phyloP scores from a whole-genome alignment of 495 filamentous ascomycete genomes.

The Haplographium delicatum region DNA sequence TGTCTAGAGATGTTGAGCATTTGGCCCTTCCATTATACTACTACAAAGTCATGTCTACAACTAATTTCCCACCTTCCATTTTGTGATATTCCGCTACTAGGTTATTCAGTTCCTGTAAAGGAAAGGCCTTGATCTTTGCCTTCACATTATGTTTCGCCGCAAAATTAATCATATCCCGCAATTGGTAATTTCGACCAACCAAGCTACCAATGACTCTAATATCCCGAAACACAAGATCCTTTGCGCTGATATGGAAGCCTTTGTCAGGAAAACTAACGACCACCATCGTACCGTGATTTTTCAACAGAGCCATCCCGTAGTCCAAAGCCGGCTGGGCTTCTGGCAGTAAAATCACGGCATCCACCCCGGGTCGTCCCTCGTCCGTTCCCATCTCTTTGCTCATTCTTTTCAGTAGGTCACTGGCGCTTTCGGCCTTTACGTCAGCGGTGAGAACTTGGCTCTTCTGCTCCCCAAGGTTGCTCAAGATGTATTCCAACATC shows the following conservation, averaged over 20 bases:
- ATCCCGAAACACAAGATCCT: slow-evolving; percentile 45
- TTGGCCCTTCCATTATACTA: too few species aligned
- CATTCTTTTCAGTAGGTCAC: slow-evolving; percentile 1
- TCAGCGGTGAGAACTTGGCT: slow-evolving; percentile 33
- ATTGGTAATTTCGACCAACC: slow-evolving; percentile 36
- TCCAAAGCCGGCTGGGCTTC: slow-evolving; percentile 37
- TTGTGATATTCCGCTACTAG: slow-evolving; percentile 49
- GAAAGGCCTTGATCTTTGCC: slow-evolving; percentile 33
- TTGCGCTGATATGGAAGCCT: slow-evolving; percentile 39
- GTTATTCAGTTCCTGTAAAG: slow-evolving; percentile 31
- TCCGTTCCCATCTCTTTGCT: slow-evolving; percentile 22
- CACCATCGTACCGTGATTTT: slow-evolving; percentile 35
- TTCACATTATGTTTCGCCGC: slow-evolving; percentile 42
- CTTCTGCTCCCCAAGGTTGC: too few species aligned
- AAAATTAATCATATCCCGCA: slow-evolving; percentile 42
- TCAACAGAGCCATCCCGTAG: slow-evolving; percentile 35
- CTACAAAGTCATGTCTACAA: slow-evolving; percentile 70
- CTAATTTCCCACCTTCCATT: slow-evolving; percentile 71
- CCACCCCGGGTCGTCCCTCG: slow-evolving; percentile 32
- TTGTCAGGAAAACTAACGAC: slow-evolving; percentile 35
- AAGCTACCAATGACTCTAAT: slow-evolving; percentile 44
- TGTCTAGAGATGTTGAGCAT: too few species aligned
- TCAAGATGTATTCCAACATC: slow-evolving; percentile 21
- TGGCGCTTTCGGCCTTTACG: slow-evolving; percentile 18
- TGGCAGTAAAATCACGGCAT: slow-evolving; percentile 39